These are phyloP conservation scores for Fraxinus floribunda DNA, from an alignment of 305 asterid species.

Conservation along the genomic window DNA sequence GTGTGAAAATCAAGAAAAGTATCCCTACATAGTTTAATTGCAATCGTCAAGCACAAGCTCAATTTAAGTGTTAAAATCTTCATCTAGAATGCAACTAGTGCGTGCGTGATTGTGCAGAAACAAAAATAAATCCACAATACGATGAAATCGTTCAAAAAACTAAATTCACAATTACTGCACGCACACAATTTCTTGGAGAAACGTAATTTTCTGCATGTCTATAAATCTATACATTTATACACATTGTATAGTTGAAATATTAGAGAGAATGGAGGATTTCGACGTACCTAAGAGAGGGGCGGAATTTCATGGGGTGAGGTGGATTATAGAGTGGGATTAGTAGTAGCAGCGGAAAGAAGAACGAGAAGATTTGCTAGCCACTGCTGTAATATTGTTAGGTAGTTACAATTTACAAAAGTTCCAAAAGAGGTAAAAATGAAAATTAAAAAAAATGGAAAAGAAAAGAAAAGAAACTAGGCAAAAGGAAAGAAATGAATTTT, in stretches of 20 bases:
- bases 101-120: background rate
- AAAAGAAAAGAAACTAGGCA: too few relatives aligned
- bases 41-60: background rate
- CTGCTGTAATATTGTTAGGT: background rate
- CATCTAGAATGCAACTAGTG: background rate
- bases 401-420: background rate
- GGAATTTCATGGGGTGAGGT: background rate
- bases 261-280: background rate
- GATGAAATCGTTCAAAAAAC: background rate
- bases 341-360: background rate
- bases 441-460: too few relatives aligned
- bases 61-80: background rate
- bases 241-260: background rate
- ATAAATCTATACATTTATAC: background rate
- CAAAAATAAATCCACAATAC: background rate
- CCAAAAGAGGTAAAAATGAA: background rate
- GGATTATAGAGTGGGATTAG: background rate
- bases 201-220: background rate
- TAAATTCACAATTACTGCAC: background rate
- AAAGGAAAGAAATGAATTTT: background rate
- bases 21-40: conserved; percentile 31
- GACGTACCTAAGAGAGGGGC: background rate
- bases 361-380: background rate
- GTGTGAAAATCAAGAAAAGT: conserved; percentile 50
- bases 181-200: background rate